Conservation (phyloP, 2,329 filamentous ascomycete species). For the Ramularia endophylla region DNA sequence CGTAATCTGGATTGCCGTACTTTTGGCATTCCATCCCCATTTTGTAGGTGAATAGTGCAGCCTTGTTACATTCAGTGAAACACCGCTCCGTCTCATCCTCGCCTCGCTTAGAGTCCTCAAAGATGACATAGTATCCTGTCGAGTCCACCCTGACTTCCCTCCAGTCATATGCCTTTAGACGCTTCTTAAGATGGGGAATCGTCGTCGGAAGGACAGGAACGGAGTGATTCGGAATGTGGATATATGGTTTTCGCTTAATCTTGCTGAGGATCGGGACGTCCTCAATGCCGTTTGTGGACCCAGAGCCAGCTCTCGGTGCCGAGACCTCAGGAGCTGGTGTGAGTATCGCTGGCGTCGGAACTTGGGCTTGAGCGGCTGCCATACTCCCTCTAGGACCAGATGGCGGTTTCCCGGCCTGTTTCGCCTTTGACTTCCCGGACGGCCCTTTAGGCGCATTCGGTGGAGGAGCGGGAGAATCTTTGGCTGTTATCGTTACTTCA, state of each 20-base stretch:
- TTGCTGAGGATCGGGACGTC: slow-evolving; percentile 59
- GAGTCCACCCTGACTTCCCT: slow-evolving; percentile 77
- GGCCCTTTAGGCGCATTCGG: slow-evolving; percentile 85
- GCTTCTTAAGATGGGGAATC: slow-evolving; percentile 82
- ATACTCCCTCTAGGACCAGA: slow-evolving; percentile 15
- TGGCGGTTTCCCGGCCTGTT: slow-evolving; percentile 21
- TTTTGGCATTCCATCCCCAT: slow-evolving; percentile 85
- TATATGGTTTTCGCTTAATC: slow-evolving; percentile 75
- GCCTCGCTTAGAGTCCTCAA: slow-evolving; percentile 69
- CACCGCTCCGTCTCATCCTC: slow-evolving; percentile 77
- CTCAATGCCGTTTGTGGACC: slow-evolving; percentile 55
- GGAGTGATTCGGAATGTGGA: slow-evolving; percentile 80
- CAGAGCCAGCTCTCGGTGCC: slow-evolving; percentile 36
- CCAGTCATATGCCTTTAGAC: slow-evolving; percentile 75
- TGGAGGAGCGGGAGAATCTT: slow-evolving; percentile 58
- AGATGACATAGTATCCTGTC: slow-evolving; percentile 87
- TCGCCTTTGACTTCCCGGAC: slow-evolving; percentile 47
- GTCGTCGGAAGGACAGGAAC: slow-evolving; percentile 84
- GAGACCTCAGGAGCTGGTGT: slow-evolving; percentile 17
- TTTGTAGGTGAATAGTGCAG: slow-evolving; percentile 81
- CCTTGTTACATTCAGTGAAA: slow-evolving; percentile 70
- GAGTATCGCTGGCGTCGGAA: slow-evolving; percentile 21
- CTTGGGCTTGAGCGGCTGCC: too few species aligned
- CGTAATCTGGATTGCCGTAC: slow-evolving; percentile 60
- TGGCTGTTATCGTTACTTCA: slow-evolving; percentile 25